A percentile compares a stretch with the other conserved stretches of the same genome.
Conservation (phyloP, 2,329 filamentous ascomycete species). For the Colletotrichum trifolii region DNA sequence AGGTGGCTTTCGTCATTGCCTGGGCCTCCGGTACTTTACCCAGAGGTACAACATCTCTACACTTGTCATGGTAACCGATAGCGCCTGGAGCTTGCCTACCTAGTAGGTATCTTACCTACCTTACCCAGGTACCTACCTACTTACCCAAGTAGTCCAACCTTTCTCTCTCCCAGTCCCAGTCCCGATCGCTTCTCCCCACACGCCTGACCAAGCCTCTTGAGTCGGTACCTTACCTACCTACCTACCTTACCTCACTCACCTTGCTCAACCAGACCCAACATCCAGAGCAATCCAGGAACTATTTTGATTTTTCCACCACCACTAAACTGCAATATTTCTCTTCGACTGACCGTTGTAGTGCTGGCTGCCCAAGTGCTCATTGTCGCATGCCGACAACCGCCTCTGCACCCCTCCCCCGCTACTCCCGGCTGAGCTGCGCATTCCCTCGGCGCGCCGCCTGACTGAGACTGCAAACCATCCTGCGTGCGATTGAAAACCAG, state of each 20-base stretch:
- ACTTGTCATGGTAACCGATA: not conserved
- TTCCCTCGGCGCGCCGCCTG: conserved; percentile 25
- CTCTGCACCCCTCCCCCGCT: conserved; percentile 35
- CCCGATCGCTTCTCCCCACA: conserved; percentile 32
- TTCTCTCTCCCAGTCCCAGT: not conserved
- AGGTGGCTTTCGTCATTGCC: conserved; percentile 37
- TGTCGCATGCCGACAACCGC: conserved; percentile 22
- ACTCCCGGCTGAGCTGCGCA: conserved; percentile 35
- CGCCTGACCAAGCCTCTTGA: conserved; percentile 17
- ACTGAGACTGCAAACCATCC: conserved; percentile 31
- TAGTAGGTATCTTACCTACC: too few relatives aligned
- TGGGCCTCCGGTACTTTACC: conserved; percentile 26
- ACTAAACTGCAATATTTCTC: not conserved
- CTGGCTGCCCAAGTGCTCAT: conserved; percentile 3
- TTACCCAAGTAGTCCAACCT: conserved; percentile 23
- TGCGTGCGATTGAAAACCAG: conserved; percentile 15
- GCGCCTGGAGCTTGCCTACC: conserved; percentile 29
- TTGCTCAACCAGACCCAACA: conserved; percentile 13
- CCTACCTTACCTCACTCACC: too few relatives aligned
- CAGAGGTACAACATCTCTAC: not conserved
- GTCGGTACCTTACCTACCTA: conserved; percentile 2
- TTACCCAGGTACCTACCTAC: too few relatives aligned
- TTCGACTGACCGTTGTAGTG: not conserved
- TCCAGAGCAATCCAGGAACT: not conserved
- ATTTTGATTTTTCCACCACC: not conserved